These are phyloP conservation scores for Rhinocladiella similis DNA, from an alignment of 2,329 filamentous ascomycete species.

Conservation along the genomic window DNA sequence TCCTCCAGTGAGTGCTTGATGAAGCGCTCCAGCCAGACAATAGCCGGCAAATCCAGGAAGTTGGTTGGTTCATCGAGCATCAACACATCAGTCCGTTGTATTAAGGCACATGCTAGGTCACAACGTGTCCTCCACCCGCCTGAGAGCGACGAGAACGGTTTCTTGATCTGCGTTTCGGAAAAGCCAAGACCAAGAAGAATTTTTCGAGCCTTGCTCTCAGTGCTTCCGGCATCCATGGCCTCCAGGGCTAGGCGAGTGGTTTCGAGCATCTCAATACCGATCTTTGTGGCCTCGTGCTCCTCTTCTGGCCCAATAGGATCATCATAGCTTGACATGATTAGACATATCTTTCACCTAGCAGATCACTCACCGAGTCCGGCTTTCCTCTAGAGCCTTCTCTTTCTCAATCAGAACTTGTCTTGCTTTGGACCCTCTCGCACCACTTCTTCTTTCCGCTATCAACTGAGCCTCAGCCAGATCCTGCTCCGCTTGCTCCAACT, in stretches of 20 bases:
- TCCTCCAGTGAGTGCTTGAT: slow-evolving; percentile 59
- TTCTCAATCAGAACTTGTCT: slow-evolving; percentile 71
- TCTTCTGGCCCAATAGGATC: slow-evolving; percentile 8
- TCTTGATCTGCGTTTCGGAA: slow-evolving; percentile 23
- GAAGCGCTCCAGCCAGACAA: slow-evolving; percentile 80
- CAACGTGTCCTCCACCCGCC: slow-evolving; percentile 76
- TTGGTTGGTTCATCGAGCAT: slow-evolving; percentile 88
- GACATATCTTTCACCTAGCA: not conserved
- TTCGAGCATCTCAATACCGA: slow-evolving; percentile 27
- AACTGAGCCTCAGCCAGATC: slow-evolving; percentile 70
- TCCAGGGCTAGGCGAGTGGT: slow-evolving; percentile 22
- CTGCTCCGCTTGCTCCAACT: slow-evolving; percentile 62
- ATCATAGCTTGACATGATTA: slow-evolving; percentile 8
- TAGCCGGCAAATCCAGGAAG: slow-evolving; percentile 77
- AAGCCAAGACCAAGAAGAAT: slow-evolving; percentile 26
- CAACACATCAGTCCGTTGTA: slow-evolving; percentile 73
- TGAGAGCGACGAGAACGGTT: slow-evolving; percentile 54
- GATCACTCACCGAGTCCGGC: slow-evolving; percentile 49
- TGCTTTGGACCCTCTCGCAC: slow-evolving; percentile 71
- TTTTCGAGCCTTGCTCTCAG: slow-evolving; percentile 26
- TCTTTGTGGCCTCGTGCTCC: slow-evolving; percentile 20
- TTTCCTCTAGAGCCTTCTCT: slow-evolving; percentile 66
- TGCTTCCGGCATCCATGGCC: slow-evolving; percentile 27
- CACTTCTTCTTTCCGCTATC: slow-evolving; percentile 71
- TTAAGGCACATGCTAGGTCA: slow-evolving; percentile 63